Evolutionary conservation across 1,284 basidiomycete genomes (phyloP).

Genomic region (Cryptococcus hybrid): DNA sequence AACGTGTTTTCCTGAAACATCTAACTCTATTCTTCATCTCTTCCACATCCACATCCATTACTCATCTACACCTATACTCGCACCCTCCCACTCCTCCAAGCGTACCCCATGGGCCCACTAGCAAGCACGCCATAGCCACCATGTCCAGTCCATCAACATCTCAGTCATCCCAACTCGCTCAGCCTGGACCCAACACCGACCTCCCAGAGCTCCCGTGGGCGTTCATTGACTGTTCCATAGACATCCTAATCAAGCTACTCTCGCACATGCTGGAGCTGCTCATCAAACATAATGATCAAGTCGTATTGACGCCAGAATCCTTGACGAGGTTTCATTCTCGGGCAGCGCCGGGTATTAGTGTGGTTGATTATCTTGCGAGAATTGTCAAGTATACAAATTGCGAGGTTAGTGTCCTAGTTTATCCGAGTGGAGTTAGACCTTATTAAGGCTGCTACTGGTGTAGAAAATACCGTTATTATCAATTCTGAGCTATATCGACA

Average conservation of each 20-base stretch:
- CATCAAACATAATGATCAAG: conserved; percentile 89
- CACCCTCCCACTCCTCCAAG: too few species aligned
- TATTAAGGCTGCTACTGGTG: background rate
- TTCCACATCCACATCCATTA: too few species aligned
- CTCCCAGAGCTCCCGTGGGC: conserved; percentile 46
- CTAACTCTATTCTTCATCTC: too few species aligned
- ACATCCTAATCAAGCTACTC: conserved; percentile 79
- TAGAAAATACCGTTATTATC: conserved; percentile 86
- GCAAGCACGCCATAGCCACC: background rate
- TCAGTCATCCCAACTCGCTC: background rate
- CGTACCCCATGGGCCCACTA: background rate
- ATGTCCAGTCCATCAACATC: background rate
- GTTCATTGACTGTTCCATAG: conserved; percentile 65
- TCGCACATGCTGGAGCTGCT: conserved; percentile 92
- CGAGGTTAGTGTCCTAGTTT: conserved; percentile 62
- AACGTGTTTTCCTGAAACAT: too few species aligned
- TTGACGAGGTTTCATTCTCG: conserved; percentile 93
- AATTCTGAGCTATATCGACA: conserved; percentile 89
- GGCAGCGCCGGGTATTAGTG: conserved; percentile 75
- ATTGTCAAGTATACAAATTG: conserved; percentile 90
- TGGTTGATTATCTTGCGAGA: conserved; percentile 84
- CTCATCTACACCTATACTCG: too few species aligned
- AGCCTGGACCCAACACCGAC: background rate
- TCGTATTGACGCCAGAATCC: conserved; percentile 53
- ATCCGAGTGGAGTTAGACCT: background rate